These are phyloP conservation scores for Dendrobium officinale DNA, from an alignment of 106 monocot species.

Conservation along the genomic window DNA sequence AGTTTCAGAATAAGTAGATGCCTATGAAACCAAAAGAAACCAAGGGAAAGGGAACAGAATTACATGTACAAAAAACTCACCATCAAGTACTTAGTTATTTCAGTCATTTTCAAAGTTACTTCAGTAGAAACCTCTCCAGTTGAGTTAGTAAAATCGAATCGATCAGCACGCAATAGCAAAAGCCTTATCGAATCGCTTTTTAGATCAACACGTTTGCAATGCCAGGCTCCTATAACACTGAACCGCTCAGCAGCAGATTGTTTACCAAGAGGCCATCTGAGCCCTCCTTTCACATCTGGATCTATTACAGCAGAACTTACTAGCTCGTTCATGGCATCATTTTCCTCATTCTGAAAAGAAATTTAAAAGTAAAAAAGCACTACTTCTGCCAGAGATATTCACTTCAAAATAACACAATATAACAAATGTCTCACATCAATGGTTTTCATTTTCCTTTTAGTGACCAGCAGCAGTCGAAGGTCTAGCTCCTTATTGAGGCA, in stretches of 20 bases:
- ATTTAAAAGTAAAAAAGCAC: background rate
- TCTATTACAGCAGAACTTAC: conserved; percentile 52
- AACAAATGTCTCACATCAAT: conserved; percentile 43
- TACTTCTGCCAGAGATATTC: background rate
- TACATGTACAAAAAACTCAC: conserved; percentile 20
- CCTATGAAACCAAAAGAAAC: no score
- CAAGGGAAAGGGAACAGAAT: no score
- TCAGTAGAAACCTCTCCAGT: conserved; percentile 47
- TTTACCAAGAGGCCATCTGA: conserved; percentile 69
- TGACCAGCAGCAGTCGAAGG: conserved; percentile 38
- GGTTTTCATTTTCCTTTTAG: conserved; percentile 27
- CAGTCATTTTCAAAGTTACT: conserved; percentile 42
- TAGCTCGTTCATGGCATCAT: conserved; percentile 33
- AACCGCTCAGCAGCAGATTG: conserved; percentile 40
- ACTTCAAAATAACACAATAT: background rate
- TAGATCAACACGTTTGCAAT: conserved; percentile 33
- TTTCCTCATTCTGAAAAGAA: conserved; percentile 40
- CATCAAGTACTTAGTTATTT: conserved; percentile 19
- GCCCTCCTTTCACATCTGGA: conserved; percentile 55
- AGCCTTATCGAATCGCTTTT: conserved; percentile 32
- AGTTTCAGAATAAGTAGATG: no score
- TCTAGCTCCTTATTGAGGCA: conserved; percentile 60
- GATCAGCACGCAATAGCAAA: conserved; percentile 36
- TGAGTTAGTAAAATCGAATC: conserved; percentile 49
- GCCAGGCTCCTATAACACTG: conserved; percentile 42